Base-by-base conservation (phyloP, 257 asterid genomes). In the Datura wrightii region DNA sequence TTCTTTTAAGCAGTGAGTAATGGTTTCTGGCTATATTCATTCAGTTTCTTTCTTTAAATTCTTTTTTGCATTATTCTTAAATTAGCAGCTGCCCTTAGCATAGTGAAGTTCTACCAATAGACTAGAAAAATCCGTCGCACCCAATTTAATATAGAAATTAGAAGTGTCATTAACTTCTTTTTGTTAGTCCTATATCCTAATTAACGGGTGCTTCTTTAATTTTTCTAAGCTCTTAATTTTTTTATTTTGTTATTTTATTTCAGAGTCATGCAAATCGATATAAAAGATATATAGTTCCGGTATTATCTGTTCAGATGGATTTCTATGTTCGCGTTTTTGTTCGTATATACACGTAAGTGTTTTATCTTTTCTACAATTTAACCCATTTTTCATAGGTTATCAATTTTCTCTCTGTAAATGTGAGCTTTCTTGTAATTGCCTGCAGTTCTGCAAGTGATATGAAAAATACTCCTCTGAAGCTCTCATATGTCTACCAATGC, bases 211-310 rank as follows among this genome's bases (percentile, higher is more conserved):
- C 82, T 31, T 52, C 63, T 76, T 72, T 24, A 19, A 24, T 78
- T 48, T 24, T 74, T 41, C 34, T 60, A 2, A 52, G 34, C 53
- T 80, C 6, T 62, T 39, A 54, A 18, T 19, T n/a, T 52, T 52
- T 2, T 81, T 16, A 44, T 58, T 83, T 80, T 5, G 14, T 8
- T 48, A 65, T 80, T 90, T 24, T 53, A 67, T 79, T 90, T 91
- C 97, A 96, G 99, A 91, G 97, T 92, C 99, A 96, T 89, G 99
- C 99, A 81, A 96, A 96, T 92, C 94, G 98, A 42, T 94, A 96
- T 89, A 96, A 93, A 90, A 88, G 99, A 71, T 96, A 93, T 89
- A 94, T 94, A 86, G 97, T 93, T 87, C 99, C 99, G 10, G 93
- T 94, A 87, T 89, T 96, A 86, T 93, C 99, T 34, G 97, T 97